A percentile compares a stretch with the other conserved stretches of the same genome.
phyloP scores from a whole-genome alignment of 169 alveolate genomes.

The Cryptosporidium parvum region DNA sequence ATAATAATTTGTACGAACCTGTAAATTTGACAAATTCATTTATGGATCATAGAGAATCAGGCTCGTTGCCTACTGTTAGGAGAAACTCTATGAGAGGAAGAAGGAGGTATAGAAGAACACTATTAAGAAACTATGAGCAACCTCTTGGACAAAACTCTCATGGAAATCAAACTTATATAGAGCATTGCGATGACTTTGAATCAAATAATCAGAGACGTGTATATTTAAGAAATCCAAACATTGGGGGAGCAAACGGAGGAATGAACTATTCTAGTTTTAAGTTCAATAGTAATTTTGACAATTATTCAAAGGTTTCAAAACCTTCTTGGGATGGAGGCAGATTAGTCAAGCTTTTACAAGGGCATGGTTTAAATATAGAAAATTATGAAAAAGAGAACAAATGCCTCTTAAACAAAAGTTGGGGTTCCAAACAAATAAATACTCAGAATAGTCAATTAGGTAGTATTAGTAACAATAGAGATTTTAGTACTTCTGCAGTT shows the following conservation, averaged over 20 bases:
- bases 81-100: conserved; percentile 72
- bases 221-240: conserved; percentile 24
- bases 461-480: not conserved
- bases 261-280: conserved; percentile 17
- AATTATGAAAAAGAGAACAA: conserved; percentile 31
- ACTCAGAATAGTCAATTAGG: not conserved
- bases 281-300: conserved; percentile 24
- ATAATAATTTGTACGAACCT: not conserved
- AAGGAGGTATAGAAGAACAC: conserved; percentile 68
- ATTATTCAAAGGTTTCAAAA: conserved; percentile 17
- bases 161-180: not conserved
- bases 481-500: not conserved
- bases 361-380: conserved; percentile 65
- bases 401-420: not conserved
- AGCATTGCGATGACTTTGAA: conserved; percentile 2
- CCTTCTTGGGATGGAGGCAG: conserved; percentile 77
- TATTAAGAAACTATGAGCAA: conserved; percentile 58
- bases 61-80: conserved; percentile 2
- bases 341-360: conserved; percentile 69
- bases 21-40: not conserved
- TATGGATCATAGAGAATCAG: conserved; percentile 31
- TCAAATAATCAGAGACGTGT: conserved; percentile 35
- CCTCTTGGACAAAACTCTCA: not conserved
- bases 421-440: conserved; percentile 47
- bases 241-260: not conserved